Conservation (phyloP, 75 land plant species). For the Cunninghamia lanceolata region DNA sequence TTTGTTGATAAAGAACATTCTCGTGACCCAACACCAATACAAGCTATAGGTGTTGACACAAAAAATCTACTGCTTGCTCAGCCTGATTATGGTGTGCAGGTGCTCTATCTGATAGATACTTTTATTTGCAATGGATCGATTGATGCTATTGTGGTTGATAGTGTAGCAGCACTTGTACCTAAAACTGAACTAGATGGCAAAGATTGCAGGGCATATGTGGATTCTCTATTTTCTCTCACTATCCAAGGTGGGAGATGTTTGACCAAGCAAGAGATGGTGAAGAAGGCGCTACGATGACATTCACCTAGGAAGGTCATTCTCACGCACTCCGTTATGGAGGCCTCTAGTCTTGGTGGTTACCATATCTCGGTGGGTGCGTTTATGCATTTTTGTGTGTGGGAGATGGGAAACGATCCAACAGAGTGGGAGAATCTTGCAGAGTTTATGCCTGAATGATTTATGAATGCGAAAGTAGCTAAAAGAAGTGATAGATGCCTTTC, state of each 20-base stretch:
- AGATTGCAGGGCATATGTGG: slow-evolving; percentile 6
- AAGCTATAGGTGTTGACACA: no score
- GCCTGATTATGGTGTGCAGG: no score
- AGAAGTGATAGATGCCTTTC: slow-evolving; percentile 61
- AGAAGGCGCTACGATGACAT: slow-evolving; percentile 10
- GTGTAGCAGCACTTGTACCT: no score
- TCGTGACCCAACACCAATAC: no score
- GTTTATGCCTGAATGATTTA: slow-evolving; percentile 38
- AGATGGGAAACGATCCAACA: slow-evolving; percentile 21
- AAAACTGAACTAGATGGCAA: no score
- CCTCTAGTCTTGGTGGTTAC: slow-evolving; percentile 27
- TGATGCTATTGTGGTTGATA: no score
- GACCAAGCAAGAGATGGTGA: no score
- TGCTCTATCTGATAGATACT: no score
- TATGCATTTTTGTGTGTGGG: slow-evolving; percentile 28
- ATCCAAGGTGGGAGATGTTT: no score
- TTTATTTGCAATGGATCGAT: no score
- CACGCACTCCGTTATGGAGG: slow-evolving; percentile 17
- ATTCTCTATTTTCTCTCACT: slow-evolving; percentile 9
- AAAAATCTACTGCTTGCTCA: no score
- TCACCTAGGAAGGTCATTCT: slow-evolving; percentile 17
- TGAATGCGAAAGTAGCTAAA: slow-evolving; percentile 48
- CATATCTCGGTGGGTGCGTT: slow-evolving; percentile 34
- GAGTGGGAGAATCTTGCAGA: slow-evolving; percentile 33
- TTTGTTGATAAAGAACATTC: no score